A percentile compares a stretch with the other conserved stretches of the same genome.
Conservation (phyloP, 352 stramenopile species). For the Phytophthora cryptogea region DNA sequence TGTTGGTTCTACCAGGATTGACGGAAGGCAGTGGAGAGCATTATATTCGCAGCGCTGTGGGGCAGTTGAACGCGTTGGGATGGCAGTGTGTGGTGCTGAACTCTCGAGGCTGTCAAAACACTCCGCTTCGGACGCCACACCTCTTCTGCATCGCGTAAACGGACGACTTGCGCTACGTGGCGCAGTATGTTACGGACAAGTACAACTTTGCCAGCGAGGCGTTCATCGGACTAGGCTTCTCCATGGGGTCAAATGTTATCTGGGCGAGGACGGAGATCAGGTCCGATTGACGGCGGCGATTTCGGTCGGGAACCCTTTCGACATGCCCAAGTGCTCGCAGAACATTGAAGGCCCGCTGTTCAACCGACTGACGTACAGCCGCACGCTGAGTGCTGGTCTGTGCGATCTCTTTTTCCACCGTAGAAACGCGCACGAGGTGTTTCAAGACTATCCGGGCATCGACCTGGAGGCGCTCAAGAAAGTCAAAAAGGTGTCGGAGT, state of each 20-base stretch:
- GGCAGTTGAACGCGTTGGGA: slow-evolving; percentile 34
- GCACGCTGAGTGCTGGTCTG: slow-evolving; percentile 49
- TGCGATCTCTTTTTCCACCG: slow-evolving; percentile 61
- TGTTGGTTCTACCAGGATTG: slow-evolving; percentile 62
- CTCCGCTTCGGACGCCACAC: slow-evolving; percentile 49
- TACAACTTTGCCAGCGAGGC: slow-evolving; percentile 48
- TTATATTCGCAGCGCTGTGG: slow-evolving; percentile 65
- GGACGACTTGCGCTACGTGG: slow-evolving; percentile 58
- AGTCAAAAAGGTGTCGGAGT: slow-evolving; percentile 51
- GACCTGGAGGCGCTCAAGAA: slow-evolving; percentile 44
- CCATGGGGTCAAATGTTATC: slow-evolving; percentile 78
- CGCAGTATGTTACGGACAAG: slow-evolving; percentile 35
- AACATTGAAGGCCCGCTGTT: slow-evolving; percentile 53
- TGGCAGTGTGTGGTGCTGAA: slow-evolving; percentile 79
- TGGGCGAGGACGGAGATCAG: slow-evolving; percentile 55
- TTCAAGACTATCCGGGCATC: slow-evolving; percentile 46
- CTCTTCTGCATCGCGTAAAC: slow-evolving; percentile 76
- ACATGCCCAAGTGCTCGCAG: slow-evolving; percentile 51
- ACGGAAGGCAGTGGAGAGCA: slow-evolving; percentile 65
- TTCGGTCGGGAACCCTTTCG: slow-evolving; percentile 74
- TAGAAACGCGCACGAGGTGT: slow-evolving; percentile 69
- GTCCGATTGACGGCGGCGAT: slow-evolving; percentile 49
- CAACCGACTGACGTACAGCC: slow-evolving; percentile 64
- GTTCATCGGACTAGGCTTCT: slow-evolving; percentile 67
- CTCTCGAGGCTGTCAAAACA: slow-evolving; percentile 57